These are phyloP conservation scores for Moricandia moricandioides DNA, from an alignment of 345 rosid genomes.

Conservation along the genomic window DNA sequence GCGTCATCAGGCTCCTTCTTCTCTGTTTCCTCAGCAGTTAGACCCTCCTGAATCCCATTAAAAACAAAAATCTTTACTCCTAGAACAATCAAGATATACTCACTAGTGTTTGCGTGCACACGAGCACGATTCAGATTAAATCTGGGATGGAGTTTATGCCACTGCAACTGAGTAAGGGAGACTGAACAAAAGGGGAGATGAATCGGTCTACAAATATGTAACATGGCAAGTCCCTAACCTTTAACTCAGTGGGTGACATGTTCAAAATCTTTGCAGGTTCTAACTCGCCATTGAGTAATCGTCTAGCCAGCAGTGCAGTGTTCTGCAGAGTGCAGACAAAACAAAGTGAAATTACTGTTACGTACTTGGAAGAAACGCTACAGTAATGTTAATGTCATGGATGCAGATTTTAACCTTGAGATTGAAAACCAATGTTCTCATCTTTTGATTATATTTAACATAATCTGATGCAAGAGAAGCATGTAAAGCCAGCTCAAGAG, in stretches of 20 bases:
- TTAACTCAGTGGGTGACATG: constrained; percentile 88
- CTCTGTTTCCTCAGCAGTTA: constrained; percentile 78
- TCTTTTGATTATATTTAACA: constrained; percentile 84
- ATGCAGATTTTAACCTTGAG: constrained; percentile 60
- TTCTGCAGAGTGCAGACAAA: constrained; percentile 52
- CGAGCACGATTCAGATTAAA: too few species aligned
- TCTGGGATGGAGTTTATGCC: too few species aligned
- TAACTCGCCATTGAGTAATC: constrained; percentile 78
- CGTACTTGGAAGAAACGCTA: neutral
- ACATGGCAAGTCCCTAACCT: constrained; percentile 44
- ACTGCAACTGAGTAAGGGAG: too few species aligned
- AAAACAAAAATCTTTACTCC: neutral
- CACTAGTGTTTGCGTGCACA: too few species aligned
- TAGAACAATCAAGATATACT: neutral
- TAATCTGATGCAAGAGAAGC: constrained; percentile 65
- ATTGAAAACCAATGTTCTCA: constrained; percentile 82
- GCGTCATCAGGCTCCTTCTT: constrained; percentile 84
- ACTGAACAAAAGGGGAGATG: too few species aligned
- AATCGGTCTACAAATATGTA: neutral
- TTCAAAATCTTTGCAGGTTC: constrained; percentile 76
- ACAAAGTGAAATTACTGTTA: neutral
- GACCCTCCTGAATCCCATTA: constrained; percentile 66
- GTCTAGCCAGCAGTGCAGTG: constrained; percentile 58
- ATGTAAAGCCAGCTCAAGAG: constrained; percentile 85
- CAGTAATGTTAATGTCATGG: neutral